These are phyloP conservation scores for Erodium maritimum DNA, from an alignment of 345 rosid genomes.

Conservation along the genomic window DNA sequence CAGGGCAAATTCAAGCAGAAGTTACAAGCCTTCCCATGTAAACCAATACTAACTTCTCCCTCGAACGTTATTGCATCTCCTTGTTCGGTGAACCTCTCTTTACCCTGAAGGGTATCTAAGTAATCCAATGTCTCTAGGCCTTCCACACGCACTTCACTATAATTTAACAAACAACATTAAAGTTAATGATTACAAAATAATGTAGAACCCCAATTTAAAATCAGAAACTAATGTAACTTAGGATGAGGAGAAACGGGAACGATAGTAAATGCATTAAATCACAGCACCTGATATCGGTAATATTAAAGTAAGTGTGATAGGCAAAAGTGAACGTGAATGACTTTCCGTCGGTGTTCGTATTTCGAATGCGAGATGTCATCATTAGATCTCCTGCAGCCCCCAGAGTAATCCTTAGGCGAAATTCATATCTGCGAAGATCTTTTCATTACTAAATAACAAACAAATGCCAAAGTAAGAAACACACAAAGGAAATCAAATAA, in stretches of 20 bases:
- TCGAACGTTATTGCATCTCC: background rate
- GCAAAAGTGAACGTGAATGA: slow-evolving; percentile 52
- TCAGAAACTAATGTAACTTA: background rate
- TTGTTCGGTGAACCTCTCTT: background rate
- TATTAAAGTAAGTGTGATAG: slow-evolving; percentile 43
- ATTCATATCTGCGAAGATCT: slow-evolving; percentile 30
- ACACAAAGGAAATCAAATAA: background rate
- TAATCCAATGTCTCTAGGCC: background rate
- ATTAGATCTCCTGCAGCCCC: slow-evolving; percentile 48
- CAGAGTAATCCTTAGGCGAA: slow-evolving; percentile 41
- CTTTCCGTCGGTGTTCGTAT: slow-evolving; percentile 46
- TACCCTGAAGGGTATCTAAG: background rate
- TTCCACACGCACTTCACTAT: background rate
- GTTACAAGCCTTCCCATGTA: background rate
- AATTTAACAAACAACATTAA: background rate
- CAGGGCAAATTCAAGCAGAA: background rate
- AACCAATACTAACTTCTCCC: slow-evolving; percentile 26
- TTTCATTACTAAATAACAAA: background rate
- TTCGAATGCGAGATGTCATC: slow-evolving; percentile 52
- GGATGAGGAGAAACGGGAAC: background rate
- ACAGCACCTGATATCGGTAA: slow-evolving; percentile 44
- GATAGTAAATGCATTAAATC: background rate
- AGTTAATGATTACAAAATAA: background rate
- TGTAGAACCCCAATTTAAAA: background rate
- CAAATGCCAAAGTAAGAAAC: background rate